Evolutionary conservation across 1,284 basidiomycete genomes (phyloP), one percentile per base, ranked within the genome.

Genomic region (Leccinum laetum): DNA sequence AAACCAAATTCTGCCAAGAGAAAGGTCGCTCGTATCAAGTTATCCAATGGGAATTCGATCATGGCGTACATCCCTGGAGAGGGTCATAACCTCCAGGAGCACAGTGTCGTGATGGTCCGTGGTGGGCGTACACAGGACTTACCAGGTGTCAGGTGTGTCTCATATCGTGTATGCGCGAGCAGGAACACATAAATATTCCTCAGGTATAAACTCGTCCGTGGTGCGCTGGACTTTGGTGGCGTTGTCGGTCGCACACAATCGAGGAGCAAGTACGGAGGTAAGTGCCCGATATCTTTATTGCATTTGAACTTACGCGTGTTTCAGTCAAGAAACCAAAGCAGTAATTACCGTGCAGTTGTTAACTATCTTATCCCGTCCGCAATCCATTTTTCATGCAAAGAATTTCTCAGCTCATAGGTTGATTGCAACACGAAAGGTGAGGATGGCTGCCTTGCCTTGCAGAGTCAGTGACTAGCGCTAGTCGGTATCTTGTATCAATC

Each of bases 1-100:
- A 99, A 99, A 78, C 98, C 98, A 69, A 99, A 99, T 81, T 99
- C 97, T 53, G 96, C 96, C 56, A 95, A 98, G 75, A 93, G 98
- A 68, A 99, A 99, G 81, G 94, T 99, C 66, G 96, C 96, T 53
- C 87, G 94, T 75, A 91, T 99, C 70, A 97, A 97, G 82, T 83
- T 99, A 60, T 87, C 91, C 39, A 97, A 92, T 39, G 98, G 98
- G 61, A 92, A 94, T 77, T 91, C 89, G 52, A 86, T 96, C 65
- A 92, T 93, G 79, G 96, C 96, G 14, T 99, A 99, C 77, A 96
- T 99, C 64, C 94, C 93, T 52, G 98, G 98, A 70, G 98, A 99
- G 75, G 98, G 98, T 2, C 97, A 99, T 79, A 99, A 98, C 77
- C 79, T 99, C 73, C 98, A 99, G 81, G 98, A 99, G 78, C 98